A percentile compares a stretch with the other conserved stretches of the same genome.
phyloP scores from a whole-genome alignment of 2,329 filamentous ascomycete species.

The Pezicula rhizophila region DNA sequence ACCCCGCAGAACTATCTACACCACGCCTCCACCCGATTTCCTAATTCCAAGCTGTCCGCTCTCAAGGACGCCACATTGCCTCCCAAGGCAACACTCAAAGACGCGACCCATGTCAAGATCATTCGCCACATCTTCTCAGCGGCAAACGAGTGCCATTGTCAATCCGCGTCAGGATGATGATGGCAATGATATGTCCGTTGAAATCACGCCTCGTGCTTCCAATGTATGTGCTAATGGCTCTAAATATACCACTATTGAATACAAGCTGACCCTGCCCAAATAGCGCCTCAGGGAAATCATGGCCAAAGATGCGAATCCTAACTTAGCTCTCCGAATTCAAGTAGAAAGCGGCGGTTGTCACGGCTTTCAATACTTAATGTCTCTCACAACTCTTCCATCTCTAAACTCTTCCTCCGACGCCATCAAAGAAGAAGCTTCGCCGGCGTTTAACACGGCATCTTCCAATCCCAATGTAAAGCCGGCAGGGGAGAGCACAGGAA shows the following conservation, averaged over 20 bases:
- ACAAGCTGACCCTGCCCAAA: slow-evolving; percentile 2
- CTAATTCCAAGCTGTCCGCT: slow-evolving; percentile 17
- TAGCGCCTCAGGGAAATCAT: slow-evolving; percentile 56
- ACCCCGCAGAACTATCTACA: slow-evolving; percentile 15
- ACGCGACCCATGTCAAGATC: slow-evolving; percentile 3
- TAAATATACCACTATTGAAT: no score
- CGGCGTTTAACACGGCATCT: slow-evolving; percentile 13
- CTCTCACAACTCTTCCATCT: slow-evolving; percentile 58
- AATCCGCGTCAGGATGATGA: slow-evolving; percentile 79
- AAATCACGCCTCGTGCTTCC: slow-evolving; percentile 72
- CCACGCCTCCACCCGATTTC: slow-evolving; percentile 23
- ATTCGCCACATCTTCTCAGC: slow-evolving; percentile 16
- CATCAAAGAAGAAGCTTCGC: slow-evolving; percentile 8
- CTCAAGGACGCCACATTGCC: background rate
- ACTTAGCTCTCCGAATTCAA: slow-evolving; percentile 81
- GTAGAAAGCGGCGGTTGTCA: slow-evolving; percentile 95
- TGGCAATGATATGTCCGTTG: slow-evolving; percentile 75
- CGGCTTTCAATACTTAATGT: slow-evolving; percentile 97
- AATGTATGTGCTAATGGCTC: no score
- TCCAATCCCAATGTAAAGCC: slow-evolving; percentile 12
- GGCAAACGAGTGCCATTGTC: slow-evolving; percentile 42
- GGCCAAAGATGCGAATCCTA: slow-evolving; percentile 63
- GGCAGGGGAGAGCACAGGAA: slow-evolving; percentile 30
- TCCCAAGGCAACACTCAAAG: background rate
- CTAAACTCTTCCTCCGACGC: slow-evolving; percentile 23